Evolutionary conservation across 129 eudicot genomes (phyloP).

Genomic region (Apium graveolens): DNA sequence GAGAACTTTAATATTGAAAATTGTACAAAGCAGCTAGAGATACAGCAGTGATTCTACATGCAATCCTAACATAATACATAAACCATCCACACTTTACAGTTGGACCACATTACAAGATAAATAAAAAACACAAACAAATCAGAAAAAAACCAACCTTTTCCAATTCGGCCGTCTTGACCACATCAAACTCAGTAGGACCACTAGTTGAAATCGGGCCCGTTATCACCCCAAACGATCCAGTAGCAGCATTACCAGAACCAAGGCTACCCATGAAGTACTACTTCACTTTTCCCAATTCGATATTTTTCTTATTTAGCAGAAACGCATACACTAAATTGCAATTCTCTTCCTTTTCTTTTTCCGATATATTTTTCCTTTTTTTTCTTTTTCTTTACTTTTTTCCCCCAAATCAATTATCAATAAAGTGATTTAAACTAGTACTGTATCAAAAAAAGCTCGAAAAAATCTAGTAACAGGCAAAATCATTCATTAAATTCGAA

Average conservation of each 20-base stretch:
- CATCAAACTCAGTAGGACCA: conserved; percentile 74
- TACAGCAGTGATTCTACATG: not conserved
- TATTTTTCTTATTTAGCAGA: not conserved
- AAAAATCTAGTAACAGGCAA: not conserved
- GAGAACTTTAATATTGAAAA: not conserved
- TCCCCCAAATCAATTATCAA: not conserved
- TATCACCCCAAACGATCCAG: not conserved
- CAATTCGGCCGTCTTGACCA: conserved; percentile 52
- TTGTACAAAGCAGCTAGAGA: not conserved
- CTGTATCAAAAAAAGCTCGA: not conserved
- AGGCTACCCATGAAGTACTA: not conserved
- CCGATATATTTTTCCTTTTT: not conserved
- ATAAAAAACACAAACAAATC: not conserved
- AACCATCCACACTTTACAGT: not conserved
- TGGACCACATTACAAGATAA: not conserved
- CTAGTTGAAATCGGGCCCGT: conserved; percentile 55
- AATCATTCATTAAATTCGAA: conserved; percentile 4
- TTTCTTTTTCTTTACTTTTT: not conserved
- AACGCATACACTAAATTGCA: not conserved
- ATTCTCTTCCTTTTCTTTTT: not conserved
- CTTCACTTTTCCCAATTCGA: not conserved
- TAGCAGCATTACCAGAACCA: conserved; percentile 1
- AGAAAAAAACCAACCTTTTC: conserved; percentile 59
- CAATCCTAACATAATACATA: not conserved
- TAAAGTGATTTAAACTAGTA: not conserved